Percentiles rank a stretch among this genome's conserved stretches.
Evolutionary conservation across 192 early-diverging fungal species (phyloP).

Genomic region (Spizellomyces sp.): DNA sequence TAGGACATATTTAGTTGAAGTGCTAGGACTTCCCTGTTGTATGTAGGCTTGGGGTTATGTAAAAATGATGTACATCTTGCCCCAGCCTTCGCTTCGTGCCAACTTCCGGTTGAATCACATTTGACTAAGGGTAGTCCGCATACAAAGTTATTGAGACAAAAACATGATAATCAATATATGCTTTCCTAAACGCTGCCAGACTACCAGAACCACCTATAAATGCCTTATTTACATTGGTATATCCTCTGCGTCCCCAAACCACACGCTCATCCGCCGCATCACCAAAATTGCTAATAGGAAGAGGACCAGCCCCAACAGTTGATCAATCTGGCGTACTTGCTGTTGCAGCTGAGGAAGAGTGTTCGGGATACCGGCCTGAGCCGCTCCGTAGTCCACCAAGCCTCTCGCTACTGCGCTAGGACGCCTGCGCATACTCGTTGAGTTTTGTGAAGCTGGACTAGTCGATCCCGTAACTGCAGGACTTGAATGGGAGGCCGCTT

Average conservation of each 20-base stretch:
- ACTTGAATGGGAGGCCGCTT: background rate
- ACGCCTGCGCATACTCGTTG: too few relatives aligned
- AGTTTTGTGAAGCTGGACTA: slow-evolving; percentile 1
- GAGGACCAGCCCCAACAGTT: slow-evolving; percentile 9
- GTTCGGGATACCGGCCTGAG: background rate
- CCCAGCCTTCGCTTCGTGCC: too few relatives aligned
- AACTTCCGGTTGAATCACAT: too few relatives aligned
- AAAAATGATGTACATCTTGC: too few relatives aligned
- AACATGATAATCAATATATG: too few relatives aligned
- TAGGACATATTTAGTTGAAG: too few relatives aligned
- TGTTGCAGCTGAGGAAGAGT: background rate
- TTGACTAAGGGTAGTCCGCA: too few relatives aligned
- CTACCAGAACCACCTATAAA: background rate
- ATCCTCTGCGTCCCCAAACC: background rate
- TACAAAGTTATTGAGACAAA: too few relatives aligned
- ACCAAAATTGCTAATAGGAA: slow-evolving; percentile 14
- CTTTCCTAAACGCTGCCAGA: too few relatives aligned
- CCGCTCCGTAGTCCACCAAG: background rate
- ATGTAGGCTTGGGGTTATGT: too few relatives aligned
- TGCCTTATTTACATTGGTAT: background rate
- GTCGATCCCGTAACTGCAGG: background rate
- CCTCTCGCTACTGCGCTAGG: background rate
- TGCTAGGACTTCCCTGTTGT: too few relatives aligned
- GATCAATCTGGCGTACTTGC: slow-evolving; percentile 14
- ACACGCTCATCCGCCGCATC: slow-evolving; percentile 1